These are phyloP conservation scores for Penicillium taxi DNA, from an alignment of 495 filamentous ascomycete species.

Conservation along the genomic window DNA sequence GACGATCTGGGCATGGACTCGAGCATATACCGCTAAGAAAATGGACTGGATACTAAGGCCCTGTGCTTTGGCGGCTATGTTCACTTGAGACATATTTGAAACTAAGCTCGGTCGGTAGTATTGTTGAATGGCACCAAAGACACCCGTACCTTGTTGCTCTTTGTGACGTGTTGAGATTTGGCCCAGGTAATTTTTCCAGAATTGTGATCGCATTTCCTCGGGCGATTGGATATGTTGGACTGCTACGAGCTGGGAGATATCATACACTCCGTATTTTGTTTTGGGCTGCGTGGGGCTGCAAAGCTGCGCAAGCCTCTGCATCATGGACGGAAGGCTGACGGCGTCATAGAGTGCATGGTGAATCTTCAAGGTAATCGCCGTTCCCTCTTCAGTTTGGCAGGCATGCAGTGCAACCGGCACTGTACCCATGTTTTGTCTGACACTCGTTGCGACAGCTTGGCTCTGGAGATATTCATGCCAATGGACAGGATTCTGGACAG, in stretches of 20 bases:
- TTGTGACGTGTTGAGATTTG: conserved; percentile 4
- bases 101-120: conserved; percentile 25
- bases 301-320: conserved; percentile 15
- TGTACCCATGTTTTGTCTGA: conserved; percentile 11
- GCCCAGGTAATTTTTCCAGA: conserved; percentile 28
- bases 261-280: conserved; percentile 1
- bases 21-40: conserved; percentile 29
- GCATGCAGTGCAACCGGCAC: conserved; percentile 23
- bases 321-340: conserved; percentile 22
- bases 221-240: conserved; percentile 24
- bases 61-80: conserved; percentile 19
- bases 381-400: conserved; percentile 13
- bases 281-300: conserved; percentile 9
- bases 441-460: conserved; percentile 3
- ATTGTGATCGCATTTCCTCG: conserved; percentile 16
- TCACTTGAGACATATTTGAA: conserved; percentile 19
- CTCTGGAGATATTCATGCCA: conserved; percentile 18
- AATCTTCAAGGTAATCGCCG: conserved; percentile 23
- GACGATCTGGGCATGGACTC: conserved; percentile 15
- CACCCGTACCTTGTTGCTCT: conserved; percentile 1
- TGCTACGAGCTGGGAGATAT: conserved; percentile 24
- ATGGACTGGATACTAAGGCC: conserved; percentile 28
- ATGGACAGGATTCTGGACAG: conserved; percentile 13
- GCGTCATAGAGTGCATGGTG: conserved; percentile 35
- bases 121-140: conserved; percentile 17